A percentile compares a stretch with the other conserved stretches of the same genome.
Evolutionary conservation across 1,284 basidiomycete species (phyloP).

Genomic region (Ustilago sp.): DNA sequence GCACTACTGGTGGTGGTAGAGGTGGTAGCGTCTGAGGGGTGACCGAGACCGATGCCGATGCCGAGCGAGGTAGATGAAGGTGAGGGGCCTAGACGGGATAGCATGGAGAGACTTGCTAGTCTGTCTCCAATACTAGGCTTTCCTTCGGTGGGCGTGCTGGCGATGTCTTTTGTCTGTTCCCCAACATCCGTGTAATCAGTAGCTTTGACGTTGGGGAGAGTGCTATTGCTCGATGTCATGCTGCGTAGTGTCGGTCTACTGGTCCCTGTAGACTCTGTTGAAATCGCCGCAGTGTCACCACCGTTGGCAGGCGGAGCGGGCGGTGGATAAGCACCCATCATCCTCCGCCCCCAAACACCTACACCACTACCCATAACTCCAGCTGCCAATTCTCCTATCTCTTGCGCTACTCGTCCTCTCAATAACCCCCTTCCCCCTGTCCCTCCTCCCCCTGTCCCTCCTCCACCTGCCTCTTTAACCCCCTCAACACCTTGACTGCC

Average conservation of each 20-base stretch:
- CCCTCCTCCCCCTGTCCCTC: neutral
- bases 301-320: neutral
- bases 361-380: conserved; percentile 81
- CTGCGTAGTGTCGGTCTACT: neutral
- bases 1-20: neutral
- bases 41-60: conserved; percentile 15
- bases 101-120: conserved; percentile 77
- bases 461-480: neutral
- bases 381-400: conserved; percentile 81
- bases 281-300: neutral
- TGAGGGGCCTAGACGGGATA: conserved; percentile 51
- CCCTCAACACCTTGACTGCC: neutral
- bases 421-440: conserved; percentile 64
- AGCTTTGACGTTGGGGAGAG: neutral
- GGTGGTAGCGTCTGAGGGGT: conserved; percentile 5
- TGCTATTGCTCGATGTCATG: neutral
- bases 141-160: neutral
- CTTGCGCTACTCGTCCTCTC: conserved; percentile 82
- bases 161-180: conserved; percentile 14
- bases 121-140: conserved; percentile 22
- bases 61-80: conserved; percentile 17
- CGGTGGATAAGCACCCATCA: conserved; percentile 35
- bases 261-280: neutral
- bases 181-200: conserved; percentile 11
- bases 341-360: conserved; percentile 72